Evolutionary conservation across 2,329 filamentous ascomycete genomes (phyloP).

Genomic region (Xylogone sp.): DNA sequence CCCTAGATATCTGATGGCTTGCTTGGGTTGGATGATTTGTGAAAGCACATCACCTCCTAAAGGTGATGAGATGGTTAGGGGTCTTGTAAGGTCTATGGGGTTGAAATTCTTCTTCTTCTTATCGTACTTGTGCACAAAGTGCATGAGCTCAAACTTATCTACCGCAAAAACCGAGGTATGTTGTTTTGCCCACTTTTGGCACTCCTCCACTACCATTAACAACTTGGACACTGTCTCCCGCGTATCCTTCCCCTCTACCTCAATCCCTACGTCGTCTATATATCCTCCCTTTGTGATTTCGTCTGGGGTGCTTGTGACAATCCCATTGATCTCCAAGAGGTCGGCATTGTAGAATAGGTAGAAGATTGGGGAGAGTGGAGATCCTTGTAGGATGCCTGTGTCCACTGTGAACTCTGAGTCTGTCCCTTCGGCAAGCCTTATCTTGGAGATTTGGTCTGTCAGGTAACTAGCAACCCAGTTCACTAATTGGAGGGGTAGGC

Average conservation of each 20-base stretch:
- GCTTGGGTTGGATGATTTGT: slow-evolving; percentile 6
- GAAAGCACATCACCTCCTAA: background rate
- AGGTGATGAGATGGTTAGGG: no score
- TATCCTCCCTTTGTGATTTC: slow-evolving; percentile 16
- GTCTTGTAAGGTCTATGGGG: no score
- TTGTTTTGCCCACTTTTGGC: slow-evolving; percentile 18
- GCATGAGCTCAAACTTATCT: slow-evolving; percentile 26
- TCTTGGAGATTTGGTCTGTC: slow-evolving; percentile 12
- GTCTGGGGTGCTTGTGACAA: no score
- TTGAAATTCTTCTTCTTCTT: background rate
- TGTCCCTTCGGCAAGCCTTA: slow-evolving; percentile 14
- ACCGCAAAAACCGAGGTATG: slow-evolving; percentile 24
- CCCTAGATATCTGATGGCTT: slow-evolving; percentile 14
- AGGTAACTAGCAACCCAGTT: slow-evolving; percentile 19
- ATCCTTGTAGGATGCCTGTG: slow-evolving; percentile 27
- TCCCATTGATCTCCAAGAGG: slow-evolving; percentile 20
- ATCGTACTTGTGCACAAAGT: slow-evolving; percentile 18
- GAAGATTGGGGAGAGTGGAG: slow-evolving; percentile 27
- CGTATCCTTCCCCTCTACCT: slow-evolving; percentile 9
- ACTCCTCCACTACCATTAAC: slow-evolving; percentile 16
- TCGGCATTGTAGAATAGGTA: slow-evolving; percentile 30
- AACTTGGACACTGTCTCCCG: slow-evolving; percentile 10
- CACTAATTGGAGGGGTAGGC: slow-evolving; percentile 15
- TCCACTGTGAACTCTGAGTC: slow-evolving; percentile 12
- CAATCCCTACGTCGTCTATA: slow-evolving; percentile 22